A percentile compares a stretch with the other conserved stretches of the same genome.
These are phyloP conservation scores for Penicillium concentricum DNA, from an alignment of 2,329 filamentous ascomycete species.

Conservation along the genomic window DNA sequence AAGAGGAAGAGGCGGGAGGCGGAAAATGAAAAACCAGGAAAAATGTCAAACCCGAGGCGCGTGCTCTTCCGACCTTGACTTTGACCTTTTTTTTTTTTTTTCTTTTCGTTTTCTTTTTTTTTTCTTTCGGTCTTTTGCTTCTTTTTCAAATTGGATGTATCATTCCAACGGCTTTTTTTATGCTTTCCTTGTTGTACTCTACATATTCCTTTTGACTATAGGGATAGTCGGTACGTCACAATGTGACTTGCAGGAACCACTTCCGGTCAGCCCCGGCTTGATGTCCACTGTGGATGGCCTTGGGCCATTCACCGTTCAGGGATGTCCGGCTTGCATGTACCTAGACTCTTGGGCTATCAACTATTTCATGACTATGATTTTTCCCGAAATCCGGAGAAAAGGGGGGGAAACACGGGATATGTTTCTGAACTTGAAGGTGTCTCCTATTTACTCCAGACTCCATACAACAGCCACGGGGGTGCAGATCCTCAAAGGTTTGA, in stretches of 20 bases:
- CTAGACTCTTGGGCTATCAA: neutral
- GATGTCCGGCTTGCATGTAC: neutral
- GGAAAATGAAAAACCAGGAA: conserved; percentile 1
- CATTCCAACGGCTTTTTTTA: neutral
- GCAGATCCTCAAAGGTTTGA: neutral
- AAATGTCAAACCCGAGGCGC: conserved; percentile 5
- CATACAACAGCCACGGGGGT: neutral
- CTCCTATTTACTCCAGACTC: neutral
- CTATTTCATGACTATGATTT: neutral
- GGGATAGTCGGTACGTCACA: conserved; percentile 6
- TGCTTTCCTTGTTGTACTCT: neutral
- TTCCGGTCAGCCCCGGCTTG: conserved; percentile 13
- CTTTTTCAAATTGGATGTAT: neutral
- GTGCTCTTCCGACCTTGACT: neutral
- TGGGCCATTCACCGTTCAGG: conserved; percentile 2
- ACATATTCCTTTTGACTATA: neutral
- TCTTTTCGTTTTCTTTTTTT: neutral
- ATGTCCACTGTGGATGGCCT: conserved; percentile 6
- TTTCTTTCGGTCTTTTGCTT: neutral
- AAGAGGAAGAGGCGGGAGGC: conserved; percentile 5
- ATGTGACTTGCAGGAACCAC: conserved; percentile 7
- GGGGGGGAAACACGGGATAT: neutral
- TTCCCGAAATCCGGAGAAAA: neutral
- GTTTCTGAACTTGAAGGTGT: neutral
- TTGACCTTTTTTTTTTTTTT: neutral